A percentile compares a stretch with the other conserved stretches of the same genome.
Conservation (phyloP, 129 eudicot species). For the Tanacetum coccineum region DNA sequence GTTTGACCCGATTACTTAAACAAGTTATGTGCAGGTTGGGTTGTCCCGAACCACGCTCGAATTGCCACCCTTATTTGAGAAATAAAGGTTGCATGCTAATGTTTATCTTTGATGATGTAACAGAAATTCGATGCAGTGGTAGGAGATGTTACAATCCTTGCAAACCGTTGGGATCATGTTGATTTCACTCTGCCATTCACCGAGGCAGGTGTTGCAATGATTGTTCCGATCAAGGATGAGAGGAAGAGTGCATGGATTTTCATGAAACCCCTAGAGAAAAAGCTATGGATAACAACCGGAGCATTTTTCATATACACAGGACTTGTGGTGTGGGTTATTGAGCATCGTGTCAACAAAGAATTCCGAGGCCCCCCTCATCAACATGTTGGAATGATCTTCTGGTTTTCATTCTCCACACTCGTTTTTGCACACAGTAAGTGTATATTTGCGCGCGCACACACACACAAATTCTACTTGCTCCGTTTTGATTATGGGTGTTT, state of each 20-base stretch:
- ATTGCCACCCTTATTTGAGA: background rate
- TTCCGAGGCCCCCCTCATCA: conserved; percentile 43
- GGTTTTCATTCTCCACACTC: conserved; percentile 62
- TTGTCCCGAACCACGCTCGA: too few species aligned
- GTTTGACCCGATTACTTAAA: too few species aligned
- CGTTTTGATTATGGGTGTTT: background rate
- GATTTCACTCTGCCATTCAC: conserved; percentile 59
- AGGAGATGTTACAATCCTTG: conserved; percentile 50
- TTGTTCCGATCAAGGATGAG: conserved; percentile 40
- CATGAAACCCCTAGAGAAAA: conserved; percentile 42
- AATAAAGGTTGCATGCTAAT: background rate
- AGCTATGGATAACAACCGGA: conserved; percentile 47
- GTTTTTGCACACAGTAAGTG: conserved; percentile 63
- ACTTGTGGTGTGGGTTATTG: conserved; percentile 55
- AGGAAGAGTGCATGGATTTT: conserved; percentile 55
- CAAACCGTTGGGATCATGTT: conserved; percentile 36
- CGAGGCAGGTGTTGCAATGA: conserved; percentile 40
- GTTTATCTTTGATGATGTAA: background rate
- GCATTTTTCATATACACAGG: conserved; percentile 52
- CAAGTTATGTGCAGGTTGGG: too few species aligned
- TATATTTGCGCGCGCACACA: background rate
- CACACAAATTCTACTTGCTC: background rate
- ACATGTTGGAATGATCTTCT: conserved; percentile 54
- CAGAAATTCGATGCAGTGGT: conserved; percentile 49
- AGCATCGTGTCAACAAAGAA: conserved; percentile 51